Evolutionary conservation across 345 rosid species (phyloP).

Genomic region (Gossypium australe): DNA sequence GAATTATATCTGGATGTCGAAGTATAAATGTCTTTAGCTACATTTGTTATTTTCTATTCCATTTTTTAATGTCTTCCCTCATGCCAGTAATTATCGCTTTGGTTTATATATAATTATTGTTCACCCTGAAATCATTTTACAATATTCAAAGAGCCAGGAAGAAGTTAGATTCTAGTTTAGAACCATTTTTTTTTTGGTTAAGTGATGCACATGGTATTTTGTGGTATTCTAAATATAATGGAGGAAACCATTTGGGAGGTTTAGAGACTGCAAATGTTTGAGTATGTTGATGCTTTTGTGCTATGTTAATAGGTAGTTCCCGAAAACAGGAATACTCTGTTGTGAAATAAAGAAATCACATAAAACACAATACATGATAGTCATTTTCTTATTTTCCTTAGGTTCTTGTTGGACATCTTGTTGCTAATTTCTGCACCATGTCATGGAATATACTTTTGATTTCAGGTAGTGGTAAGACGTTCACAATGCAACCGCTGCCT

Average conservation of each 20-base stretch:
- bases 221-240: not conserved
- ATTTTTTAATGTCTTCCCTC: not conserved
- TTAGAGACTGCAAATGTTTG: not conserved
- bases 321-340: not conserved
- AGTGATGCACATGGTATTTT: not conserved
- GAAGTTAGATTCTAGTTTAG: not conserved
- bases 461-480: slow-evolving; percentile 98
- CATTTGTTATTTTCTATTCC: not conserved
- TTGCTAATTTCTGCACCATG: not conserved
- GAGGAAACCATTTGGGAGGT: not conserved
- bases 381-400: not conserved
- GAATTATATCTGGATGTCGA: not conserved
- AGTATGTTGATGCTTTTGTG: not conserved
- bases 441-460: slow-evolving; percentile 6
- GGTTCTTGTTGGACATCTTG: not conserved
- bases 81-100: not conserved
- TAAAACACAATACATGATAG: not conserved
- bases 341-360: not conserved
- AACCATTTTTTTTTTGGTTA: not conserved
- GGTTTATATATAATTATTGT: not conserved
- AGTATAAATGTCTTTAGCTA: not conserved
- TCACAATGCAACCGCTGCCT: slow-evolving; percentile 97
- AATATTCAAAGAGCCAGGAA: not conserved
- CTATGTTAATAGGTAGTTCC: not conserved
- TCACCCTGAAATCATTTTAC: not conserved